These are phyloP conservation scores for Sphaerostilbella broomeana DNA, from an alignment of 2,329 filamentous ascomycete genomes.

Conservation along the genomic window DNA sequence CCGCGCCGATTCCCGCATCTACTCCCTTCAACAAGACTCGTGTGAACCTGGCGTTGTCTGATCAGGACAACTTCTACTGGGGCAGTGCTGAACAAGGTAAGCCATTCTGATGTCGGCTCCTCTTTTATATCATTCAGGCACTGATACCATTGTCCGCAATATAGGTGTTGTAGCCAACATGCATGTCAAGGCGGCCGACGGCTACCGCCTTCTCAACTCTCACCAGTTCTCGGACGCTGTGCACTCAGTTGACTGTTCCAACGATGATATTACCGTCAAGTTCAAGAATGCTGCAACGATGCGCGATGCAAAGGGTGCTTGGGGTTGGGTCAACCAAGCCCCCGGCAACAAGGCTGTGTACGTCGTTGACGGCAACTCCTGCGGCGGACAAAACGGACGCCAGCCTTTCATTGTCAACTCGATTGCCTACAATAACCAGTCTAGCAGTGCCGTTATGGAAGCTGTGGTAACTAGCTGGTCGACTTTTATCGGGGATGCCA, in stretches of 20 bases:
- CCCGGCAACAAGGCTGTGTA: slow-evolving; percentile 8
- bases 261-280: slow-evolving; percentile 7
- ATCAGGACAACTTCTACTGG: slow-evolving; percentile 7
- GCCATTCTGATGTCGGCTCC: not conserved
- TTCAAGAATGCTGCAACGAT: slow-evolving; percentile 2
- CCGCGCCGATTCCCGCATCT: too few relatives aligned
- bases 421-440: slow-evolving; percentile 3
- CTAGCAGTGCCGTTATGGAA: slow-evolving; percentile 2
- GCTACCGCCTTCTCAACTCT: slow-evolving; percentile 7
- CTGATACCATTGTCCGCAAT: not conserved
- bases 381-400: slow-evolving; percentile 7
- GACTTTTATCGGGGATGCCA: slow-evolving; percentile 7
- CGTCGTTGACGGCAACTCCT: slow-evolving; percentile 5
- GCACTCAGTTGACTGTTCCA: slow-evolving; percentile 8
- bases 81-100: slow-evolving; percentile 6
- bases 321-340: slow-evolving; percentile 9
- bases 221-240: slow-evolving; percentile 5
- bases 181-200: slow-evolving; percentile 1
- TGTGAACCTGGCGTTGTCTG: not conserved
- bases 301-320: slow-evolving; percentile 5
- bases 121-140: not conserved
- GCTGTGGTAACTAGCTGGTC: slow-evolving; percentile 1
- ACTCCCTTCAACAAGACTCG: not conserved
- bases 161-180: slow-evolving; percentile 9
- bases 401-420: slow-evolving; percentile 10